phyloP scores from a whole-genome alignment of 2,329 filamentous ascomycete species.

The Botryotinia convoluta region DNA sequence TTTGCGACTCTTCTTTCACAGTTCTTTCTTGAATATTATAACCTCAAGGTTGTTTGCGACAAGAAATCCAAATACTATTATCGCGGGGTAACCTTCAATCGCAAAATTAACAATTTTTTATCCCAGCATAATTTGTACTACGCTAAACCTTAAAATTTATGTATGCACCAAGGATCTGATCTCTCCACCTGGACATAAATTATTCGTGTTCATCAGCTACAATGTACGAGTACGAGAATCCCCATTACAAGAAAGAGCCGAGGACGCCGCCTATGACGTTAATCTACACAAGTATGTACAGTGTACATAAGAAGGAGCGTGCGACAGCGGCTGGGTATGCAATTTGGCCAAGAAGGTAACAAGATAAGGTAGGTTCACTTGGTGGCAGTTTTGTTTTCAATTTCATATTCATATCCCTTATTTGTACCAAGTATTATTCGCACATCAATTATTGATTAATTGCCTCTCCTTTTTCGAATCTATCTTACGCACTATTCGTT shows the following conservation, averaged over 20 bases:
- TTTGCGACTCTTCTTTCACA: too few relatives aligned
- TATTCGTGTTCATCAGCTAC: background rate
- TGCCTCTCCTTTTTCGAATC: background rate
- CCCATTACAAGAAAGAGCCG: background rate
- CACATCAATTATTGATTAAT: background rate
- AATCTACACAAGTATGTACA: background rate
- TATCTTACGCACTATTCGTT: background rate
- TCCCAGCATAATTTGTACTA: background rate
- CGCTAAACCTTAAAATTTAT: slow-evolving; percentile 5
- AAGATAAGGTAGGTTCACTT: background rate
- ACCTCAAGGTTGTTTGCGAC: background rate
- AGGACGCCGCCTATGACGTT: background rate
- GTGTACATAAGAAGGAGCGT: slow-evolving; percentile 5
- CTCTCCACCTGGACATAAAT: background rate
- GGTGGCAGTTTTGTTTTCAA: background rate
- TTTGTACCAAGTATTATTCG: background rate
- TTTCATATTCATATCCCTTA: background rate
- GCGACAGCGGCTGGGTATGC: background rate
- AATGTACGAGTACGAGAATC: background rate
- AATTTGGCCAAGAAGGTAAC: background rate
- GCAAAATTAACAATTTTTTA: slow-evolving; percentile 11
- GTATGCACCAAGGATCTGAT: background rate
- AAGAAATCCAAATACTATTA: background rate
- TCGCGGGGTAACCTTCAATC: background rate
- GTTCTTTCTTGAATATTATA: background rate